Conservation (phyloP, 1,139 yeast genomes). For the Meyerozyma sp. region DNA sequence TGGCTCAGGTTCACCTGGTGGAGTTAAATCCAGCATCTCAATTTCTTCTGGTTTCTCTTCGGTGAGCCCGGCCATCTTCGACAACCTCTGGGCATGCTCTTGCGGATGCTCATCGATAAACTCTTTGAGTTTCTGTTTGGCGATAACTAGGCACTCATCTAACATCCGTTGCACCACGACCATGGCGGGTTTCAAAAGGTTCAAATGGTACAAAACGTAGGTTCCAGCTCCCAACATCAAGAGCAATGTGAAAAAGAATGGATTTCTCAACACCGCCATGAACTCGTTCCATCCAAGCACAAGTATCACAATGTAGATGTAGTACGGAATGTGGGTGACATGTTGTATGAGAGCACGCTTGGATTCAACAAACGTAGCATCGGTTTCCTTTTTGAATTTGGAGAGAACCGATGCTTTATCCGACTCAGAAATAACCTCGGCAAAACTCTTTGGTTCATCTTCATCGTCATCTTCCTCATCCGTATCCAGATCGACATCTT, state of each 20-base stretch:
- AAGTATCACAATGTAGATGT: constrained; percentile 65
- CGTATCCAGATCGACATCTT: constrained; percentile 38
- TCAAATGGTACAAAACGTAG: constrained; percentile 65
- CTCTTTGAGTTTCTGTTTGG: constrained; percentile 55
- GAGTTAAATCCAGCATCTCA: constrained; percentile 1
- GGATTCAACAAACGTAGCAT: constrained; percentile 79
- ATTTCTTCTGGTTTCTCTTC: constrained; percentile 1
- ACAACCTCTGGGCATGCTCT: constrained; percentile 21
- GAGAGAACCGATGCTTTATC: constrained; percentile 55
- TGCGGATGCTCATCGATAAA: constrained; percentile 33
- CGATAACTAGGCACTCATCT: constrained; percentile 51
- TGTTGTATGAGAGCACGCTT: constrained; percentile 69
- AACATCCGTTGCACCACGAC: constrained; percentile 53
- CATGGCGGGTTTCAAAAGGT: constrained; percentile 71
- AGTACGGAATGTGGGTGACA: constrained; percentile 76
- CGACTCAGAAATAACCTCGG: constrained; percentile 51
- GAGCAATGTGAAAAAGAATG: constrained; percentile 59
- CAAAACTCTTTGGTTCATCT: constrained; percentile 29
- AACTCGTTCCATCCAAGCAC: constrained; percentile 96
- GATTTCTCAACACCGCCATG: constrained; percentile 81
- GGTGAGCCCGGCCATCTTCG: constrained; percentile 12
- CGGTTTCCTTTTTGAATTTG: constrained; percentile 72
- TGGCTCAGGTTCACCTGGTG: neutral
- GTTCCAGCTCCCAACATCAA: constrained; percentile 54
- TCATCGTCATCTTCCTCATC: constrained; percentile 33